phyloP scores from a whole-genome alignment of 2,329 filamentous ascomycete species.

The Aureobasidium zeae region DNA sequence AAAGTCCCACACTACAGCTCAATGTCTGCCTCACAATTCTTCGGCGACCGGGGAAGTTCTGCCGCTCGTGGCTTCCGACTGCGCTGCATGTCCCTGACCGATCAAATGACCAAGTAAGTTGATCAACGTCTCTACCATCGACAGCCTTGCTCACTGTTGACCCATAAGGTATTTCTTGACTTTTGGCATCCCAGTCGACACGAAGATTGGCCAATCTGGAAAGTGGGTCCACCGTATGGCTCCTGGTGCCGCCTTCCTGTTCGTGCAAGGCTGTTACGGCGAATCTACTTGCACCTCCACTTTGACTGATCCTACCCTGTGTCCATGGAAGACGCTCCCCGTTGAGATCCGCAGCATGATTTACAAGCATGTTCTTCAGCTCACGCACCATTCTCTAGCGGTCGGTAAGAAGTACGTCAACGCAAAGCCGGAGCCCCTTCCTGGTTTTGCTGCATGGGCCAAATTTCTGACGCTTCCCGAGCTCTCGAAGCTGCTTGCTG shows the following conservation, averaged over 20 bases:
- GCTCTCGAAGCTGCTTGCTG: slow-evolving; percentile 3
- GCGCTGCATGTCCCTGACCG: no score
- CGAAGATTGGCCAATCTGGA: not conserved
- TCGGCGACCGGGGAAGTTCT: not conserved
- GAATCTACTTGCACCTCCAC: not conserved
- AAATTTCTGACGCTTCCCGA: not conserved
- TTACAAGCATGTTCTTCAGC: not conserved
- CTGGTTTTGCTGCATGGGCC: not conserved
- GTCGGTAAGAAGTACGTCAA: not conserved
- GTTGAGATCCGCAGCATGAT: not conserved
- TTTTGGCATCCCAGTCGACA: not conserved
- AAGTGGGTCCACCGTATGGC: not conserved
- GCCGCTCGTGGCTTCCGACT: not conserved
- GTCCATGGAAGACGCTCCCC: not conserved
- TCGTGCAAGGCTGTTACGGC: not conserved
- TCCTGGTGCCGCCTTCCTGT: not conserved
- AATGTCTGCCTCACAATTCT: not conserved
- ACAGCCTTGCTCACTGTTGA: no score
- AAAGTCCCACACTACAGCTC: not conserved
- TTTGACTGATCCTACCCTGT: not conserved
- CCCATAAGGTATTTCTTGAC: slow-evolving; percentile 1
- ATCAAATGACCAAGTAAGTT: no score
- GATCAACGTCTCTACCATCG: no score
- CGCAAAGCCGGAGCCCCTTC: not conserved
- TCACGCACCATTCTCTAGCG: not conserved